A percentile compares a stretch with the other conserved stretches of the same genome.
Evolutionary conservation across 139 green algal species (phyloP).

Genomic region (Ostreobium quekettii): DNA sequence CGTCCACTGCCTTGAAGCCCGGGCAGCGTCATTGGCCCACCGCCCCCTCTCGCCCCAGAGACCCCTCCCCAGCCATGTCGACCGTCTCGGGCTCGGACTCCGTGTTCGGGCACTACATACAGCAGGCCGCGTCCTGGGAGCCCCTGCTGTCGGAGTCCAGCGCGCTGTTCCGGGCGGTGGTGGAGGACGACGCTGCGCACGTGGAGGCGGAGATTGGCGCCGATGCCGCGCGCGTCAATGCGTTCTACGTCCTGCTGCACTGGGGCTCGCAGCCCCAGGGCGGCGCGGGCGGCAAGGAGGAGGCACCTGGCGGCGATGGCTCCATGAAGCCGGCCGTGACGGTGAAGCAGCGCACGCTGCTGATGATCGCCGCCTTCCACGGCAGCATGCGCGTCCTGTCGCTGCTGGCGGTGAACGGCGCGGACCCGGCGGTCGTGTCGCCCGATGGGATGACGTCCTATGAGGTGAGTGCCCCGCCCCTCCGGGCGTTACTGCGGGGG

Average conservation of each 20-base stretch:
- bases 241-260: slow-evolving; percentile 27
- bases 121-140: slow-evolving; percentile 19
- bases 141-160: slow-evolving; percentile 30
- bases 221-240: slow-evolving; percentile 18
- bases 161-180: slow-evolving; percentile 28
- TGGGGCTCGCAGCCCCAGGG: slow-evolving; percentile 19
- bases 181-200: slow-evolving; percentile 24
- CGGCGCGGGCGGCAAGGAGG: not conserved
- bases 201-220: slow-evolving; percentile 23
- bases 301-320: not conserved
- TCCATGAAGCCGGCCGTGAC: slow-evolving; percentile 24
- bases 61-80: no score
- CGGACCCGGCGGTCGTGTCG: slow-evolving; percentile 21
- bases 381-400: slow-evolving; percentile 28
- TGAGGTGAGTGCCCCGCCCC: slow-evolving; percentile 18
- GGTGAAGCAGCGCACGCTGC: slow-evolving; percentile 35
- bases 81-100: no score
- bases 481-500: no score
- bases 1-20: no score
- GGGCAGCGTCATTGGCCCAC: no score
- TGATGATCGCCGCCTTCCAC: slow-evolving; percentile 33
- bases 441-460: slow-evolving; percentile 29
- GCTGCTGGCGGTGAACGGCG: slow-evolving; percentile 29
- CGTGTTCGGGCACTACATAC: slow-evolving; percentile 37
- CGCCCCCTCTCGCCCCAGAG: no score